Evolutionary conservation across 495 filamentous ascomycete genomes (phyloP), one percentile per base, ranked within the genome.

Genomic region (Penicillium bovifimosum): DNA sequence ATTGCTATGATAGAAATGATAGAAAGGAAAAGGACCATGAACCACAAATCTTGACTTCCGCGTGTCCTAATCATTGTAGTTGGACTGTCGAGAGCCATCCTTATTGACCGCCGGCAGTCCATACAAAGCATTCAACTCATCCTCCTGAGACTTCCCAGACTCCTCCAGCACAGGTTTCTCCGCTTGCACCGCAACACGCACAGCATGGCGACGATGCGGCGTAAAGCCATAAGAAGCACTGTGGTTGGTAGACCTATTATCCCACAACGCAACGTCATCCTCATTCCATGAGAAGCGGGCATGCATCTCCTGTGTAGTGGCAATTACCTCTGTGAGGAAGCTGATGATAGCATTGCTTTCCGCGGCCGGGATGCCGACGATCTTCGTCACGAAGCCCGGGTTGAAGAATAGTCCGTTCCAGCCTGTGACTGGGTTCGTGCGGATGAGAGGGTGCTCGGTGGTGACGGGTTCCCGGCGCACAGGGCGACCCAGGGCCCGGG

Each of bases 371-470:
- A 90, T 65, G 1, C 87, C 87, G 8, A 87, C 69, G 53, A 90
- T 90, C 43, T 80, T 77, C 40, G 80, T 88, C 38, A 87, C 84
- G 54, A 90, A 91, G 0, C 86, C 87, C 0, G 86, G 86, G 59
- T 88, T 88, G 61, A 87, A 81, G 67, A 86, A 90, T 1, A 91
- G 73, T 6, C 81, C 80, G 63, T 90, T 90, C 77, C 84, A 84
- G 33, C 86, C 86, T 1, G 86, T 90, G 14, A 83, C 86, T 0
- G 86, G 86, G 59, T 91, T 79, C 13, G 84, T 80, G 10, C 86
- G 75, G 38, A 91, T 77, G 5, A 91, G 72, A 8, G 87, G 87
- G 52, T 92, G 88, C 42, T 84, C 72, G 0, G 80, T 82, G 38
- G 69, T 78, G 33, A 88, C 74, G 1, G 85, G 80, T 17, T 85